Conservation (phyloP, 768 basidiomycete species). For the Agaricus blazei region DNA sequence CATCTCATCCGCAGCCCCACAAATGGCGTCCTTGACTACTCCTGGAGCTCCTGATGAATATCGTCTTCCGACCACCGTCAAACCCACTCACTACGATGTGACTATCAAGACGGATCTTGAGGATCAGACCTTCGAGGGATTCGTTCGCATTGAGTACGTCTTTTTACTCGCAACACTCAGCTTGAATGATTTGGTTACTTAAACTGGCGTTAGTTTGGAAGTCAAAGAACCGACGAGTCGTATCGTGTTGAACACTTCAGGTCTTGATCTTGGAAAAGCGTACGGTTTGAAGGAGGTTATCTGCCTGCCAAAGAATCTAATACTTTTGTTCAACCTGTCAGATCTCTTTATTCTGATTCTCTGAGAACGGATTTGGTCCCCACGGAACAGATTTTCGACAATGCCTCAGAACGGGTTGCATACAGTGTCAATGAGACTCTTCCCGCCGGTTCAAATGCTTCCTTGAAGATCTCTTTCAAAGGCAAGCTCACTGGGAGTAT, state of each 20-base stretch:
- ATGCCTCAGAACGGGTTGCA: slow-evolving; percentile 57
- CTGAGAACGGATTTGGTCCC: slow-evolving; percentile 42
- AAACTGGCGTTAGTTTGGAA: slow-evolving; percentile 43
- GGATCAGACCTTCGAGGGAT: slow-evolving; percentile 69
- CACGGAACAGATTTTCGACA: slow-evolving; percentile 46
- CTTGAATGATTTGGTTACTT: background rate
- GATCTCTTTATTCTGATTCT: slow-evolving; percentile 50
- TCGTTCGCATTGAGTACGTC: slow-evolving; percentile 64
- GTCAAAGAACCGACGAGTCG: slow-evolving; percentile 55
- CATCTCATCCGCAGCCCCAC: background rate
- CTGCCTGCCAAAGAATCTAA: background rate
- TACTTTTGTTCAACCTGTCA: slow-evolving; percentile 11
- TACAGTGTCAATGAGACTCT: slow-evolving; percentile 54
- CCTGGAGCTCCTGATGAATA: slow-evolving; percentile 30
- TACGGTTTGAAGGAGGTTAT: slow-evolving; percentile 18
- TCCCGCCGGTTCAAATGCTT: slow-evolving; percentile 65
- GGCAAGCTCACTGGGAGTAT: slow-evolving; percentile 65
- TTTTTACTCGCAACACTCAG: background rate
- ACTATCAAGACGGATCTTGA: slow-evolving; percentile 80
- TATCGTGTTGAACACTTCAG: slow-evolving; percentile 62
- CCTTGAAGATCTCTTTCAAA: slow-evolving; percentile 63
- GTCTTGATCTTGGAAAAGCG: slow-evolving; percentile 53
- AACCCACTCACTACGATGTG: slow-evolving; percentile 74
- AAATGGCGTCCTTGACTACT: slow-evolving; percentile 22
- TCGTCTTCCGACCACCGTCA: slow-evolving; percentile 64